Evolutionary conservation across 1,284 basidiomycete species (phyloP), one percentile per base, ranked within the genome.

Genomic region (Fomitiporia mediterranea): DNA sequence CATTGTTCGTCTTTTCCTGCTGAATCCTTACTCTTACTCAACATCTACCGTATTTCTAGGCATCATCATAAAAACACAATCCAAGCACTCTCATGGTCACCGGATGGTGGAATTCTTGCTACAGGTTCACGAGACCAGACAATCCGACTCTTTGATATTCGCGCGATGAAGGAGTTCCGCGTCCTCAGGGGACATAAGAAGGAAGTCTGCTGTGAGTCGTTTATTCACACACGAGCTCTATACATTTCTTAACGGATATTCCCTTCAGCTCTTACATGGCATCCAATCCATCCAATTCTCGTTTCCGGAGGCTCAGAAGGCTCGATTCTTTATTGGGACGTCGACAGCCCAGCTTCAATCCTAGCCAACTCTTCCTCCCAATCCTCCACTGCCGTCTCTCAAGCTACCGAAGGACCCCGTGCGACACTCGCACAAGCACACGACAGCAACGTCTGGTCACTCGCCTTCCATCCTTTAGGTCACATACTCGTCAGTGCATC

Each of bases 11-110:
- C 37, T 30, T 40, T n/a, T 58, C 11, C 28, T 19, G 35, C 35
- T 34, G 9, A 53, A 35, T n/a, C 40, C 19, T 25, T 7, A 4
- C 35, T 43, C 17, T 23, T 37, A 59, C 63, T 25, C 28, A 34
- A 30, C 60, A 47, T 49, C 25, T 55, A 15, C 21, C 38, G 19
- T 59, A 94, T 98, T 69, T 87, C 93, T 56, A 95, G 93, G 53
- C 94, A 98, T 69, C 89, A 93, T 56, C 95, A 98, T 72, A 98
- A 98, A 75, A 97, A 98, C 63, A 98, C 95, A 0, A 86, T 99
- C 39, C 95, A 98, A 70, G 88, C 94, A 0, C 77, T 94, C 23
- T 77, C 85, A 11, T 99, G 96, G 94, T 93, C 88, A 40, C 93
- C 94, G 0, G 91, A 94, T 63, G 96, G 96, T 3, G 87, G 98